Evolutionary conservation across 441 rosid genomes (phyloP).

Genomic region (Erodium trifolium): DNA sequence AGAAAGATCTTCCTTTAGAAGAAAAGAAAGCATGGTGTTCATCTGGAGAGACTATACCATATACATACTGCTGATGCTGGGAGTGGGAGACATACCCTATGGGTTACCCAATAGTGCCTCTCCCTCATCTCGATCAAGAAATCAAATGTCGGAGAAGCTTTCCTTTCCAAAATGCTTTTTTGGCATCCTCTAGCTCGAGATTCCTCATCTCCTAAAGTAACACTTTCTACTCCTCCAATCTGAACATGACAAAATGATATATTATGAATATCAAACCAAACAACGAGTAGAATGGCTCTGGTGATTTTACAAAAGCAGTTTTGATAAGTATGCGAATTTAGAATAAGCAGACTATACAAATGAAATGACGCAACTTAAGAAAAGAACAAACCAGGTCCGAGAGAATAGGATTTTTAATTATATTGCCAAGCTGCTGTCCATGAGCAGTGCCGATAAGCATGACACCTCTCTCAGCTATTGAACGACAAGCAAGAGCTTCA

Average conservation of each 20-base stretch:
- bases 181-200: slow-evolving; percentile 46
- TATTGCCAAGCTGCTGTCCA: slow-evolving; percentile 51
- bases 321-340: neutral
- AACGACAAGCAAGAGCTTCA: slow-evolving; percentile 58
- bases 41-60: neutral
- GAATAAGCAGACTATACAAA: slow-evolving; percentile 2
- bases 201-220: slow-evolving; percentile 59
- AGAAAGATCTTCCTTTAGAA: slow-evolving; percentile 1
- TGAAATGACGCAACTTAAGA: neutral
- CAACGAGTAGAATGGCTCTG: neutral
- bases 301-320: neutral
- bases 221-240: slow-evolving; percentile 59
- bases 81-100: slow-evolving; percentile 30
- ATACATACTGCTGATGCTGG: neutral
- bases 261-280: neutral
- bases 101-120: slow-evolving; percentile 55
- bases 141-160: slow-evolving; percentile 56
- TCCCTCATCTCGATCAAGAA: slow-evolving; percentile 65
- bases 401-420: slow-evolving; percentile 53
- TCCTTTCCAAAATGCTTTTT: slow-evolving; percentile 56
- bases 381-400: slow-evolving; percentile 48
- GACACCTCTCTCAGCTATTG: slow-evolving; percentile 63
- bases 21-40: neutral
- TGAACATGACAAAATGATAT: slow-evolving; percentile 19
- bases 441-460: slow-evolving; percentile 63